A percentile compares a stretch with the other conserved stretches of the same genome.
Evolutionary conservation across 495 filamentous ascomycete genomes (phyloP).

Genomic region (Rhypophila decipiens): DNA sequence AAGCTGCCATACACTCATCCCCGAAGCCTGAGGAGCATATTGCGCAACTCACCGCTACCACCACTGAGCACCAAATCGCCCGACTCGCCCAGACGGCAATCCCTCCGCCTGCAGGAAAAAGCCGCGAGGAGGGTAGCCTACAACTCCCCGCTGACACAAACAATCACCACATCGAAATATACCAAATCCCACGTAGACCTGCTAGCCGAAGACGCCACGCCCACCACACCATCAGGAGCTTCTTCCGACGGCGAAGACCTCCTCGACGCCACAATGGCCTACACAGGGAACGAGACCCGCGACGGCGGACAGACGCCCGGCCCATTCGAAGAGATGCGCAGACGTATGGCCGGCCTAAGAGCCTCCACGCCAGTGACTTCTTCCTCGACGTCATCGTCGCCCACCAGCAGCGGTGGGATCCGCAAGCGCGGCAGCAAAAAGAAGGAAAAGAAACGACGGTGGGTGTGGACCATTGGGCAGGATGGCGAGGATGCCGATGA

Average conservation of each 20-base stretch:
- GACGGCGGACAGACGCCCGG: conserved; percentile 52
- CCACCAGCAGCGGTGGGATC: conserved; percentile 30
- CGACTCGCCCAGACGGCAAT: conserved; percentile 39
- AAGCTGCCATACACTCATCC: conserved; percentile 59
- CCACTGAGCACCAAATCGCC: conserved; percentile 39
- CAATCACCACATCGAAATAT: conserved; percentile 50
- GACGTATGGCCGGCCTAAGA: conserved; percentile 41
- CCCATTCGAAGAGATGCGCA: conserved; percentile 52
- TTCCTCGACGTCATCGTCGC: no score
- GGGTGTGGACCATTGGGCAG: conserved; percentile 48
- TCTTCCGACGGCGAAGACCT: conserved; percentile 22
- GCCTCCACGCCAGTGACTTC: conserved; percentile 26
- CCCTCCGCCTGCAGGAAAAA: conserved; percentile 42
- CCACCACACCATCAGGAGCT: conserved; percentile 35
- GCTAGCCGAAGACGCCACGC: conserved; percentile 43
- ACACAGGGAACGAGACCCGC: conserved; percentile 40
- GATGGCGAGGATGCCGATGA: conserved; percentile 39
- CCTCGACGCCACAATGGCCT: conserved; percentile 43
- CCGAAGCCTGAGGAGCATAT: conserved; percentile 61
- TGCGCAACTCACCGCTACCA: conserved; percentile 67
- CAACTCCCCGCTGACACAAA: conserved; percentile 46
- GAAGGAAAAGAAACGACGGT: conserved; percentile 45
- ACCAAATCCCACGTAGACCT: conserved; percentile 51
- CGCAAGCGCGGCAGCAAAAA: conserved; percentile 33
- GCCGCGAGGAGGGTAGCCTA: conserved; percentile 45